These are phyloP conservation scores for Akanthomyces muscarius DNA, from an alignment of 2,329 filamentous ascomycete species.

Conservation along the genomic window DNA sequence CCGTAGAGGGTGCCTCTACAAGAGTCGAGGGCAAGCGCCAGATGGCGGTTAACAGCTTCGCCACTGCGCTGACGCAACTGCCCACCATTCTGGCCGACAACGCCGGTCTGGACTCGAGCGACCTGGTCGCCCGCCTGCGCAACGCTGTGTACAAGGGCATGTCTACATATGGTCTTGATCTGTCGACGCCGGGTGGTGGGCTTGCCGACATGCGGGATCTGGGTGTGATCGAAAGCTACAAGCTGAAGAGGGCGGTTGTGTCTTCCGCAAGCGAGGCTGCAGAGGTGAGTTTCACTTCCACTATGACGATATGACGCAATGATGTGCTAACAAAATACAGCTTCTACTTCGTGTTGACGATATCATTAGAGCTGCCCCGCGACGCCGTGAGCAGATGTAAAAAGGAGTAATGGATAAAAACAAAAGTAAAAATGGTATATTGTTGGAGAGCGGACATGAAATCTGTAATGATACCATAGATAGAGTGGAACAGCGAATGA, in stretches of 20 bases:
- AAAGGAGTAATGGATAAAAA: conserved; percentile 18
- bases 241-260: conserved; percentile 96
- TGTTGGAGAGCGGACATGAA: conserved; percentile 25
- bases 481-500: neutral
- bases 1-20: conserved; percentile 87
- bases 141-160: conserved; percentile 94
- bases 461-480: conserved; percentile 40
- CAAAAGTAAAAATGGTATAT: conserved; percentile 17
- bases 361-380: conserved; percentile 90
- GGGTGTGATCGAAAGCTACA: conserved; percentile 96
- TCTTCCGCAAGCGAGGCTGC: conserved; percentile 94
- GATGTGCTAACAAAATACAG: conserved; percentile 23
- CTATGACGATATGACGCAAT: neutral
- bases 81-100: conserved; percentile 98
- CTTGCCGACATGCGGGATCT: conserved; percentile 94
- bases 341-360: conserved; percentile 80
- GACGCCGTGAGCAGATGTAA: conserved; percentile 45
- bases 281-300: conserved; percentile 61
- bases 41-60: conserved; percentile 86
- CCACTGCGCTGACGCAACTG: conserved; percentile 82
- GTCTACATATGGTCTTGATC: conserved; percentile 85
- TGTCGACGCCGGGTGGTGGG: conserved; percentile 83
- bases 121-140: conserved; percentile 84
- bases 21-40: conserved; percentile 97
- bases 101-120: conserved; percentile 90